phyloP scores from a whole-genome alignment of 164 flowering plant species.

The Stephania japonica region DNA sequence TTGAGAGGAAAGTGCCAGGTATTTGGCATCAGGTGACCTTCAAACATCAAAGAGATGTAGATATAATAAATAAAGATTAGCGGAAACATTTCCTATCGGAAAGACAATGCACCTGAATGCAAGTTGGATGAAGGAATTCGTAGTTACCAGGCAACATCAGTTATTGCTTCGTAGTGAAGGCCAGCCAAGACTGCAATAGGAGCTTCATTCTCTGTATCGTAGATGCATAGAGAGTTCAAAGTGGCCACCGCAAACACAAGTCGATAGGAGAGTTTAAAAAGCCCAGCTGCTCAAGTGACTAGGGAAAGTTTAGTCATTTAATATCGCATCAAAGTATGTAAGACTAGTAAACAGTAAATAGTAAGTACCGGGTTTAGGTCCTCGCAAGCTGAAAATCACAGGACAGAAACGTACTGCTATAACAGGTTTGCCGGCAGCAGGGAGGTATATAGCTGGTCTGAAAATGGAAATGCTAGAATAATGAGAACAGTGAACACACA shows the following conservation, averaged over 20 bases:
- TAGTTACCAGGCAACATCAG: slow-evolving; percentile 86
- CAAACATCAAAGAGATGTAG: slow-evolving; percentile 12
- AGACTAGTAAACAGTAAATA: not conserved
- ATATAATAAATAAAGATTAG: not conserved
- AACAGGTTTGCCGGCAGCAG: slow-evolving; percentile 83
- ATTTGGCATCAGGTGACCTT: slow-evolving; percentile 76
- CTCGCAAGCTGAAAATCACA: slow-evolving; percentile 53
- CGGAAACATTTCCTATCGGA: not conserved
- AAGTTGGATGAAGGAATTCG: not conserved
- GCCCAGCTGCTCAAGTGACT: slow-evolving; percentile 38
- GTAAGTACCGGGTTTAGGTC: slow-evolving; percentile 49
- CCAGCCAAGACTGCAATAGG: slow-evolving; percentile 92
- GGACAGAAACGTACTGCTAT: slow-evolving; percentile 95
- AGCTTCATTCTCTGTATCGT: slow-evolving; percentile 76
- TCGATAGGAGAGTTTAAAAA: slow-evolving; percentile 88
- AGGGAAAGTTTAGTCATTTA: slow-evolving; percentile 4
- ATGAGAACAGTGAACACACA: not conserved
- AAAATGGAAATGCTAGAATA: slow-evolving; percentile 13
- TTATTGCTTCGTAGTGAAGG: slow-evolving; percentile 93
- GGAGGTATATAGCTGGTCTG: slow-evolving; percentile 94
- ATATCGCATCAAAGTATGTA: not conserved
- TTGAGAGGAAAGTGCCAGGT: slow-evolving; percentile 80
- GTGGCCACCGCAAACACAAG: slow-evolving; percentile 87
- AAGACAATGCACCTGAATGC: not conserved
- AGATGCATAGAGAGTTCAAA: slow-evolving; percentile 82